Percentiles rank a stretch among this genome's conserved stretches.
phyloP scores from a whole-genome alignment of 2,329 filamentous ascomycete species.

The Elsinoe perseae region DNA sequence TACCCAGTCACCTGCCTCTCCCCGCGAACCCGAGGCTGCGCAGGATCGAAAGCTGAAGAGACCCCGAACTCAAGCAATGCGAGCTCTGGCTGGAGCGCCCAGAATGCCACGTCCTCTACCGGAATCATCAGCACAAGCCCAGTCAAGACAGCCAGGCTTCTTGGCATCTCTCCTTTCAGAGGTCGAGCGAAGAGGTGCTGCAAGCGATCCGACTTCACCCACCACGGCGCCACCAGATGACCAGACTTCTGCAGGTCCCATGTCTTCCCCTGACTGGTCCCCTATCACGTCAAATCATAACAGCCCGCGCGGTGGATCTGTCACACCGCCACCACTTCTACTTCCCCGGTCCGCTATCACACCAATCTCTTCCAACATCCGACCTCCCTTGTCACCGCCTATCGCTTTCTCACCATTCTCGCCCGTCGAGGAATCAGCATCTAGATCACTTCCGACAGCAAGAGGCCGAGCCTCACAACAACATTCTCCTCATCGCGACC shows the following conservation, averaged over 20 bases:
- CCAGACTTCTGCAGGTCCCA: constrained; percentile 31
- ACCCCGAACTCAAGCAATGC: constrained; percentile 54
- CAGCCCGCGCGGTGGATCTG: constrained; percentile 59
- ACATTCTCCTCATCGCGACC: constrained; percentile 57
- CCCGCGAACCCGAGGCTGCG: constrained; percentile 46
- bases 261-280: constrained; percentile 60
- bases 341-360: constrained; percentile 56
- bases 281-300: constrained; percentile 57
- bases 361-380: constrained; percentile 60
- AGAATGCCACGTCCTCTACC: background rate
- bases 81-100: background rate
- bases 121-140: constrained; percentile 29
- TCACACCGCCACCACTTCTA: constrained; percentile 61
- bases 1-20: constrained; percentile 62
- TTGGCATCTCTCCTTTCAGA: constrained; percentile 81
- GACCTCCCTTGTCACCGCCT: constrained; percentile 61
- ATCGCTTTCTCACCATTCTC: constrained; percentile 19
- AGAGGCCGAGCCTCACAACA: constrained; percentile 43
- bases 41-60: constrained; percentile 81
- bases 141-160: constrained; percentile 56
- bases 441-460: constrained; percentile 31
- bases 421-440: constrained; percentile 16
- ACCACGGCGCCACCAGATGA: constrained; percentile 28
- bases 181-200: constrained; percentile 55
- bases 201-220: constrained; percentile 7